phyloP scores from a whole-genome alignment of 2,329 filamentous ascomycete species.

The Aschersonia sp. region DNA sequence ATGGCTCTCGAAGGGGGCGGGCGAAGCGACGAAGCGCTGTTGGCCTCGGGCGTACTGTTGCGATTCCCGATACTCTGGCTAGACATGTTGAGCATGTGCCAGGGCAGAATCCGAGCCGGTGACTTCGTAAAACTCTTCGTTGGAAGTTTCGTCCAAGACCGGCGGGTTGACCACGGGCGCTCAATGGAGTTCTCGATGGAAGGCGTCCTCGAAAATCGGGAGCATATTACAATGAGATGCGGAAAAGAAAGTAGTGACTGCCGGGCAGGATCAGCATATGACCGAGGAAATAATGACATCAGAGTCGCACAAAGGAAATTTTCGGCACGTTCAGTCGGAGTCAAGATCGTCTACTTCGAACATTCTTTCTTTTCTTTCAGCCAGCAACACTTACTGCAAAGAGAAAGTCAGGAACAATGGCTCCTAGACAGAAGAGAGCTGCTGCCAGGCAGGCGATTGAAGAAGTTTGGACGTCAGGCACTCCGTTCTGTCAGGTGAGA shows the following conservation, averaged over 20 bases:
- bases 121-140: not conserved
- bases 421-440: no score
- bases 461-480: not conserved
- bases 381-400: no score
- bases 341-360: no score
- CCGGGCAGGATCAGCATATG: no score
- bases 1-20: conserved; percentile 67
- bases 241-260: no score
- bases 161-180: no score
- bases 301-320: no score
- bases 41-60: conserved; percentile 92
- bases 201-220: not conserved
- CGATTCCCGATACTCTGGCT: conserved; percentile 66
- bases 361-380: no score
- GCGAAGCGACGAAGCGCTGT: conserved; percentile 66
- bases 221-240: not conserved
- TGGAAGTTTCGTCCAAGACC: not conserved
- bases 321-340: no score
- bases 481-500: not conserved
- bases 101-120: not conserved
- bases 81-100: conserved; percentile 42
- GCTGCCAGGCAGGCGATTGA: no score
- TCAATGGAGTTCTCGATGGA: not conserved
- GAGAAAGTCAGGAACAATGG: no score
- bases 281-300: no score